Conservation (phyloP, 805 yeast species). For the Yarrowia sp. region DNA sequence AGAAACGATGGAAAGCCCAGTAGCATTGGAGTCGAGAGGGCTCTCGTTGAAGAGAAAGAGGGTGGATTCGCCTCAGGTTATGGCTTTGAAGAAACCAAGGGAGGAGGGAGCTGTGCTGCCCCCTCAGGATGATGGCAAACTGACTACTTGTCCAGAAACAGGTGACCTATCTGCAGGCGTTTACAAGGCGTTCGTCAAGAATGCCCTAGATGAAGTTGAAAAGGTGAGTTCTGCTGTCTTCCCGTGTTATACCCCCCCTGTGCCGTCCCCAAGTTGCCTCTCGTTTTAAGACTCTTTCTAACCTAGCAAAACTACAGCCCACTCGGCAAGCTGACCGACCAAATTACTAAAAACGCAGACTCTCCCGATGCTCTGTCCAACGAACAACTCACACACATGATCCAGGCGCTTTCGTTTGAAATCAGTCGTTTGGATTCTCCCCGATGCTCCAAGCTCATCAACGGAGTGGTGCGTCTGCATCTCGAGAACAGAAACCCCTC, state of each 20-base stretch:
- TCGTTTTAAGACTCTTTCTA: not conserved
- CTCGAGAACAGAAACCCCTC: conserved; percentile 48
- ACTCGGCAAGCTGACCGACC: conserved; percentile 65
- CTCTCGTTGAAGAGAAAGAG: conserved; percentile 37
- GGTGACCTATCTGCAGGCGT: conserved; percentile 40
- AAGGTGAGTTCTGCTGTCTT: conserved; percentile 52
- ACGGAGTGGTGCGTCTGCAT: conserved; percentile 72
- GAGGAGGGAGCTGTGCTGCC: conserved; percentile 12
- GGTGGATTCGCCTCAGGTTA: conserved; percentile 35
- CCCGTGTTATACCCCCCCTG: not conserved
- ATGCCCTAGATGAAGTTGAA: conserved; percentile 75
- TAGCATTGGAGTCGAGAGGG: conserved; percentile 39
- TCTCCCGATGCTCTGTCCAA: conserved; percentile 63
- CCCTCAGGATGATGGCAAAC: conserved; percentile 26
- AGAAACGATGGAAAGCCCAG: conserved; percentile 35
- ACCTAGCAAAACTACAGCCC: conserved; percentile 58
- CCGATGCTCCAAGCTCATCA: conserved; percentile 61
- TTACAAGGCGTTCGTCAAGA: conserved; percentile 57
- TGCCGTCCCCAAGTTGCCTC: not conserved
- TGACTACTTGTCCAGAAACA: conserved; percentile 15
- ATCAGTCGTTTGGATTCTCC: conserved; percentile 69
- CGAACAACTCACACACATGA: conserved; percentile 60
- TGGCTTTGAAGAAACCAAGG: conserved; percentile 36
- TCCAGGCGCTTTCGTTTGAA: conserved; percentile 67
- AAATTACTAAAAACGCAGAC: conserved; percentile 60